phyloP scores from a whole-genome alignment of 345 rosid genomes.

The Lepidium aucheri region DNA sequence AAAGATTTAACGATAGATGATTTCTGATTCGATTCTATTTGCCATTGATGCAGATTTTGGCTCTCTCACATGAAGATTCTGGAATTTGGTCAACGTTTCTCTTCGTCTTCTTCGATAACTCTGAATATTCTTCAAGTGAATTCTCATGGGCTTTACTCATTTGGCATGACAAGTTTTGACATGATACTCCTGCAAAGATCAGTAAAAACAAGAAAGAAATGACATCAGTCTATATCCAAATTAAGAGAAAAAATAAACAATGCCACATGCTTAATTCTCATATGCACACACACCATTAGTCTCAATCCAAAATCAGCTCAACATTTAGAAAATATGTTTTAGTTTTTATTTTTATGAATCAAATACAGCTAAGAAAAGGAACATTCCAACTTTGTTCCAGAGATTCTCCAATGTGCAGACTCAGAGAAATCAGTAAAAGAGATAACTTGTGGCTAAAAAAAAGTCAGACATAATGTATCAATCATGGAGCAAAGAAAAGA shows the following conservation, averaged over 20 bases:
- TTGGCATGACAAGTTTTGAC: slow-evolving; percentile 62
- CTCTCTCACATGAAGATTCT: too few species aligned
- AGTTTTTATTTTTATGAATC: too few species aligned
- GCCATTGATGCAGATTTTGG: too few species aligned
- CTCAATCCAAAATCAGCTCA: neutral
- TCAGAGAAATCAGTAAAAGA: slow-evolving; percentile 11
- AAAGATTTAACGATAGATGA: too few species aligned
- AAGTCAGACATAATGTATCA: slow-evolving; percentile 27
- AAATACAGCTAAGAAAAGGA: slow-evolving; percentile 29
- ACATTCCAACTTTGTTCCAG: slow-evolving; percentile 29
- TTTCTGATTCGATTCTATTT: too few species aligned
- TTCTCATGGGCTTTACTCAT: too few species aligned
- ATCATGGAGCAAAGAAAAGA: slow-evolving; percentile 24
- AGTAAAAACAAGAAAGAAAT: neutral
- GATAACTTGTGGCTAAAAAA: slow-evolving; percentile 14
- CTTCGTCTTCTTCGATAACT: too few species aligned
- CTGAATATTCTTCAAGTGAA: too few species aligned
- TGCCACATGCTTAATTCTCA: neutral
- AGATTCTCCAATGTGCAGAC: slow-evolving; percentile 35
- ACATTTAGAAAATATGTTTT: too few species aligned
- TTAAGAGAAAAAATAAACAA: neutral
- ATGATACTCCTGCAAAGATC: slow-evolving; percentile 66
- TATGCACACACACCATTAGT: slow-evolving; percentile 12
- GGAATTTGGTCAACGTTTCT: too few species aligned
- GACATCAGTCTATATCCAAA: neutral